Percentiles rank a stretch among this genome's conserved stretches.
Evolutionary conservation across 768 basidiomycete species (phyloP).

Genomic region (Termitomyces heimii): DNA sequence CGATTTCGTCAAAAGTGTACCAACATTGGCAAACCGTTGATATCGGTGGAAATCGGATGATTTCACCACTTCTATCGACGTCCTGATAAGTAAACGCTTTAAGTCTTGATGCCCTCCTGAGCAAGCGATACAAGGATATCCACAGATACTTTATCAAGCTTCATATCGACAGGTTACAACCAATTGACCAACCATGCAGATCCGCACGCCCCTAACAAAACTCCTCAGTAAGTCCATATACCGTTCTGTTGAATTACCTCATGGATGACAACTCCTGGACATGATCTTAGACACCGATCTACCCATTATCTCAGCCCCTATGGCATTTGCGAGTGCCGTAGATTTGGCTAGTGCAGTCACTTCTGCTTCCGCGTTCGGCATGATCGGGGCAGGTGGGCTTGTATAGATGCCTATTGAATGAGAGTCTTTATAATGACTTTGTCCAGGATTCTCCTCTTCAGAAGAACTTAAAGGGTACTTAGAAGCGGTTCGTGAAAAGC

Average conservation of each 20-base stretch:
- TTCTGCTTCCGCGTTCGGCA: conserved; percentile 50
- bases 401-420: conserved; percentile 11
- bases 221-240: conserved; percentile 4
- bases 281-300: conserved; percentile 29
- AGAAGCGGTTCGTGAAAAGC: conserved; percentile 25
- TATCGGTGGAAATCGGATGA: no score
- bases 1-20: no score
- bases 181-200: no score
- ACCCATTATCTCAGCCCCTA: conserved; percentile 54
- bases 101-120: no score
- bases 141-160: no score
- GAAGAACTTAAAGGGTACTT: conserved; percentile 32
- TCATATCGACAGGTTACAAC: no score
- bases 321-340: conserved; percentile 36
- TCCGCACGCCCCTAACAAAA: conserved; percentile 5
- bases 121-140: no score
- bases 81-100: no score
- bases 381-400: conserved; percentile 41
- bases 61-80: no score
- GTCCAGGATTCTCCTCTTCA: conserved; percentile 29
- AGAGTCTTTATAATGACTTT: neutral
- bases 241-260: neutral
- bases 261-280: neutral
- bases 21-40: no score
- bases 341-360: conserved; percentile 36